Conservation (phyloP, 805 yeast genomes). For the Teunomyces gatunensis region DNA sequence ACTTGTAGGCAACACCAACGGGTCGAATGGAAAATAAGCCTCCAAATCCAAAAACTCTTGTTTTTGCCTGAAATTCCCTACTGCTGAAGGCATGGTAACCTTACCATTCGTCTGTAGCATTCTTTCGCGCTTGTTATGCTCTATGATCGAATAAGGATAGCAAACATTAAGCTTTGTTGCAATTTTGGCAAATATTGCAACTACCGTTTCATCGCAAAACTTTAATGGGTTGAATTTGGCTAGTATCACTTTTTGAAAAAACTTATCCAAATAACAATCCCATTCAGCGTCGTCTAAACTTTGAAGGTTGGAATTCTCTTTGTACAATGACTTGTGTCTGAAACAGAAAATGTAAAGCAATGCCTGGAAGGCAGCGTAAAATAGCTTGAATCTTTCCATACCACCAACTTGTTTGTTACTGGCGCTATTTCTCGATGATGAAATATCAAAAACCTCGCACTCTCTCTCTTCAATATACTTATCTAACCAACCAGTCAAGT, state of each 20-base stretch:
- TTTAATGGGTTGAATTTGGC: constrained; percentile 92
- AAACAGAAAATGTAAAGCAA: constrained; percentile 89
- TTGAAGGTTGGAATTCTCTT: constrained; percentile 18
- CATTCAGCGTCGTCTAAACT: constrained; percentile 43
- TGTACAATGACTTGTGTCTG: constrained; percentile 62
- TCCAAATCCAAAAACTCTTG: constrained; percentile 87
- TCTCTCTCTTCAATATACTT: constrained; percentile 83
- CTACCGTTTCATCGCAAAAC: constrained; percentile 91
- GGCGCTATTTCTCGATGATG: constrained; percentile 10
- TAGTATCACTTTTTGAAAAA: constrained; percentile 80
- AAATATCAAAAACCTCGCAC: constrained; percentile 59
- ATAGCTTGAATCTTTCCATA: constrained; percentile 88
- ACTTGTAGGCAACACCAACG: constrained; percentile 67
- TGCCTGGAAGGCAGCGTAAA: constrained; percentile 90
- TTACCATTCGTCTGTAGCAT: constrained; percentile 44
- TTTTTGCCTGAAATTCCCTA: constrained; percentile 51
- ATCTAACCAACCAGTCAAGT: constrained; percentile 79
- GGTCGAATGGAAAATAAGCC: constrained; percentile 97
- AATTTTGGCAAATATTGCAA: constrained; percentile 86
- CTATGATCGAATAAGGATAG: constrained; percentile 90
- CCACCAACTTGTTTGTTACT: constrained; percentile 45
- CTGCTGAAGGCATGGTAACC: constrained; percentile 29
- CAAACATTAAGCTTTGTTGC: constrained; percentile 88
- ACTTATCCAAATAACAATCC: constrained; percentile 80
- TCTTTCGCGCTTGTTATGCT: constrained; percentile 77